Evolutionary conservation across 2,329 filamentous ascomycete species (phyloP).

Genomic region (Colletotrichum ledebouriae): DNA sequence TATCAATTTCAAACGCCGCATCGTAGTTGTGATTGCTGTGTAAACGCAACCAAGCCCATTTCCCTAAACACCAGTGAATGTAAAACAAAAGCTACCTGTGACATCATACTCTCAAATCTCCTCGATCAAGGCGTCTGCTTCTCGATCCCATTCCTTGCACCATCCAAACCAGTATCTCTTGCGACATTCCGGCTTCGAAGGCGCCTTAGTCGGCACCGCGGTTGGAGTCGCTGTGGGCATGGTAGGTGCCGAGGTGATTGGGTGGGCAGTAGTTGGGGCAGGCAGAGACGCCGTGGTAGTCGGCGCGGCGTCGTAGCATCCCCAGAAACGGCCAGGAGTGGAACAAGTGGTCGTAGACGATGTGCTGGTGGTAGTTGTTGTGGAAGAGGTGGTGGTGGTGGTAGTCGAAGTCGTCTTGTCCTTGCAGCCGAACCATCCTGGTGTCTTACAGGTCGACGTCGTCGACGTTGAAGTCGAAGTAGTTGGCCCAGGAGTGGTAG

Average conservation of each 20-base stretch:
- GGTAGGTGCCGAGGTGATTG: constrained; percentile 51
- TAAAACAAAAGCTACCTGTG: constrained; percentile 4
- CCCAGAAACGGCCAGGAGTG: constrained; percentile 69
- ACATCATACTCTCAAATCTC: constrained; percentile 36
- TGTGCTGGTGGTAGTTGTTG: constrained; percentile 46
- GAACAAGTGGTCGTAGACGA: constrained; percentile 57
- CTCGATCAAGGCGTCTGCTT: constrained; percentile 19
- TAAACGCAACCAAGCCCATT: constrained; percentile 9
- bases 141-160: constrained; percentile 55
- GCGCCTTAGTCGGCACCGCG: constrained; percentile 44
- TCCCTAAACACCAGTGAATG: constrained; percentile 5
- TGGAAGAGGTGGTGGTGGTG: constrained; percentile 43
- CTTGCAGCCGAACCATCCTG: constrained; percentile 77
- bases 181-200: constrained; percentile 51
- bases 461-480: constrained; percentile 67
- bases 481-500: constrained; percentile 60
- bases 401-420: constrained; percentile 59
- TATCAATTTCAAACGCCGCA: constrained; percentile 6
- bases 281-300: constrained; percentile 44
- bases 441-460: constrained; percentile 71
- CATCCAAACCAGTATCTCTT: constrained; percentile 57
- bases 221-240: constrained; percentile 50
- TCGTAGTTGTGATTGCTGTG: constrained; percentile 8
- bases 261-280: constrained; percentile 44
- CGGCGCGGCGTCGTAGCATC: constrained; percentile 61